Percentiles rank a stretch among this genome's conserved stretches.
Evolutionary conservation across 1,284 basidiomycete species (phyloP).

Genomic region (Retiboletus flavoniger): DNA sequence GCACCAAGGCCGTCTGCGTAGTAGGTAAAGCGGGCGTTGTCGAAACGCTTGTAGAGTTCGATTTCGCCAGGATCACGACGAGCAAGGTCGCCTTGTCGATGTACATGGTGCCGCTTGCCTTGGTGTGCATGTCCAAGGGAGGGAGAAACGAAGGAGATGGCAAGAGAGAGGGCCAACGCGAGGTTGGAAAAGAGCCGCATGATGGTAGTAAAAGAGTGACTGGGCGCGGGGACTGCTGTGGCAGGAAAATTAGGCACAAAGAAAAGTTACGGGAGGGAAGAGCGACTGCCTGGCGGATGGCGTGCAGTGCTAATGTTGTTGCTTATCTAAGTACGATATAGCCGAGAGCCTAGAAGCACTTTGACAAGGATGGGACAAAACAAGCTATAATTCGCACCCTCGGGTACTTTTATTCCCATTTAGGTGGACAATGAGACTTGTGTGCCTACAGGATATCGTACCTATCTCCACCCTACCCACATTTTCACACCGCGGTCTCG

Average conservation of each 20-base stretch:
- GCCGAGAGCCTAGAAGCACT: neutral
- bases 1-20: conserved; percentile 33
- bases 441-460: conserved; percentile 6
- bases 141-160: conserved; percentile 17
- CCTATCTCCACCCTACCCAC: neutral
- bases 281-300: neutral
- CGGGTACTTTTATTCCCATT: conserved; percentile 3
- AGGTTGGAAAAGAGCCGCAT: conserved; percentile 29
- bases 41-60: conserved; percentile 25
- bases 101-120: conserved; percentile 23
- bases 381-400: neutral
- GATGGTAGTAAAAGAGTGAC: conserved; percentile 26
- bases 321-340: conserved; percentile 10
- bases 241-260: conserved; percentile 6
- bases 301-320: neutral
- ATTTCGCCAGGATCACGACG: conserved; percentile 27
- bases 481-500: neutral
- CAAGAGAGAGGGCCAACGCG: conserved; percentile 19
- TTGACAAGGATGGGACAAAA: neutral
- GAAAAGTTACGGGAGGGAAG: neutral
- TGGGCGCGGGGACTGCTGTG: neutral
- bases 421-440: too few relatives aligned
- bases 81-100: conserved; percentile 27
- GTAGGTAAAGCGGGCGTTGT: conserved; percentile 29
- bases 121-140: conserved; percentile 25